Base-by-base conservation (phyloP, 768 basidiomycete species). In the Boletus vinaceobasis region DNA sequence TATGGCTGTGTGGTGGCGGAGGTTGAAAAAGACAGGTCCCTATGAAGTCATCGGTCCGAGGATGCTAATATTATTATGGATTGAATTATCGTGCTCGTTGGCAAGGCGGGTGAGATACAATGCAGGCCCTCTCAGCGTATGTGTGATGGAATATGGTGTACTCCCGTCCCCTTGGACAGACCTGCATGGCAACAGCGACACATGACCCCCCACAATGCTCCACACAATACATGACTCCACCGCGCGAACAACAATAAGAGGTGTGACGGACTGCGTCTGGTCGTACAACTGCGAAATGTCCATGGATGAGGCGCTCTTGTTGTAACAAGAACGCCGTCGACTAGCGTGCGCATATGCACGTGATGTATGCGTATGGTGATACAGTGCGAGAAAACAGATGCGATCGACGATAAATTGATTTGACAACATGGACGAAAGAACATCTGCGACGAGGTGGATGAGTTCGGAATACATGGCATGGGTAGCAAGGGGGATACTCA, bases 331-430 rank as follows among this genome's bases (percentile, higher is more conserved):
- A 21, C 11, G 14, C n/a, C 54, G 52, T 57, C 45, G 58, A 70
- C 59, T 68, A 72, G 45, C 43, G 70, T 70, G 69, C 69, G 53
- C 61, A 63, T 70, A 71, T 69, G 71, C 71, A 72, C 69, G 65
- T 50, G 63, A 56, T 59, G 53, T 70, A 71, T 50, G 60, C 35
- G 65, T 70, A 70, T 71, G 67, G 56, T 72, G 63, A 62, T 72
- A 71, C 71, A 71, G 29, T 69, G 62, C 52, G 48, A 48, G 44
- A 59, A 53, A 60, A 59, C 60, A 62, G 60, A 63, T 67, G 71
- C 61, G 66, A 66, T 67, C 68, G 64, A 70, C 59, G 61, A 45
- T 63, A 57, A 55, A 58, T 63, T 56, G 66, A 57, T 59, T 62
- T n/a, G 67, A 70, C 63, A 58, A 68, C 68, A 71, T 67, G 63